A percentile compares a stretch with the other conserved stretches of the same genome.
phyloP scores from a whole-genome alignment of 2,329 filamentous ascomycete species.

The Aureobasidium zeae region DNA sequence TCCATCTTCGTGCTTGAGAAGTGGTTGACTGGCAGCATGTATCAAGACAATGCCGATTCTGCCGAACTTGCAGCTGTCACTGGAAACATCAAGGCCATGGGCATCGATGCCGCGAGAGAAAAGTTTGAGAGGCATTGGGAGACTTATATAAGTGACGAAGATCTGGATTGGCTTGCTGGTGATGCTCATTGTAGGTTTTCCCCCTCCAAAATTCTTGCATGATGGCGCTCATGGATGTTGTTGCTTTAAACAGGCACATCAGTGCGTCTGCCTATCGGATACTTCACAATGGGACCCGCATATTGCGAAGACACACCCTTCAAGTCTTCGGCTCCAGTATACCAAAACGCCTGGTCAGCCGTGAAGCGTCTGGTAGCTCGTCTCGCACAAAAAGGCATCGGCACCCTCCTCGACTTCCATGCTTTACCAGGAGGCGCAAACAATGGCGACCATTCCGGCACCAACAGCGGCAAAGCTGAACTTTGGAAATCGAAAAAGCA shows the following conservation, averaged over 20 bases:
- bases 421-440: slow-evolving; percentile 52
- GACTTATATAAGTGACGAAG: slow-evolving; percentile 40
- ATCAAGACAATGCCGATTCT: slow-evolving; percentile 35
- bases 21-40: slow-evolving; percentile 47
- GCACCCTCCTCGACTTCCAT: slow-evolving; percentile 50
- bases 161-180: slow-evolving; percentile 45
- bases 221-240: too few species aligned
- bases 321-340: slow-evolving; percentile 40
- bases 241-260: slow-evolving; percentile 33
- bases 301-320: slow-evolving; percentile 47
- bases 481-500: slow-evolving; percentile 41
- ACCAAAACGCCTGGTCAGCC: slow-evolving; percentile 44
- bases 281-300: slow-evolving; percentile 45
- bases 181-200: slow-evolving; percentile 38
- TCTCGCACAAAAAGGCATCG: slow-evolving; percentile 42
- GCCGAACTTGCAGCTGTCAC: slow-evolving; percentile 47
- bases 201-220: too few species aligned
- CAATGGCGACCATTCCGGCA: slow-evolving; percentile 47
- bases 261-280: slow-evolving; percentile 52
- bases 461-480: slow-evolving; percentile 41
- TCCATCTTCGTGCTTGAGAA: slow-evolving; percentile 52
- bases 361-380: slow-evolving; percentile 41
- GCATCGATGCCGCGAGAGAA: slow-evolving; percentile 39
- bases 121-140: slow-evolving; percentile 49
- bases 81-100: slow-evolving; percentile 38